Conservation (phyloP, 2,329 filamentous ascomycete species). For the Thelonectria discophora region DNA sequence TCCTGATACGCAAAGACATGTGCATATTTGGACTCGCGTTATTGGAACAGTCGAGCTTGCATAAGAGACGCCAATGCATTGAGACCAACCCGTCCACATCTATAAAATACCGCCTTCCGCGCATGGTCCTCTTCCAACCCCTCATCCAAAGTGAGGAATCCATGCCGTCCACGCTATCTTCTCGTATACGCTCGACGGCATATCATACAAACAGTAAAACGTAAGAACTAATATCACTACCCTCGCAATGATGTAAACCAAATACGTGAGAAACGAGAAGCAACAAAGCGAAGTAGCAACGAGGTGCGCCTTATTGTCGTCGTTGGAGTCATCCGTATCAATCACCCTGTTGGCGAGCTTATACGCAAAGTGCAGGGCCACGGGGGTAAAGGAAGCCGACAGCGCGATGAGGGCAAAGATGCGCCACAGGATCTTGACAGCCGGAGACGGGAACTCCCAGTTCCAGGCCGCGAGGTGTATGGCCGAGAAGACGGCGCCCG, state of each 20-base stretch:
- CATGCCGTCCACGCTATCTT: neutral
- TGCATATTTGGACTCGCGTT: too few relatives aligned
- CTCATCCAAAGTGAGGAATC: slow-evolving; percentile 1
- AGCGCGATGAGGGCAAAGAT: neutral
- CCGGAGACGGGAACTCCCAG: slow-evolving; percentile 1
- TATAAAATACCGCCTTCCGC: neutral
- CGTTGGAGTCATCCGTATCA: neutral
- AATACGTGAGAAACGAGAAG: neutral
- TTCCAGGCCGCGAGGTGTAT: slow-evolving; percentile 7
- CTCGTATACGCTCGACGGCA: neutral
- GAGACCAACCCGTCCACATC: neutral
- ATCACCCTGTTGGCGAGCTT: neutral
- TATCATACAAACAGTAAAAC: neutral
- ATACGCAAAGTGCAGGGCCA: neutral
- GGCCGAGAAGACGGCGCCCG: neutral
- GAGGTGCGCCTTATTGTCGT: neutral
- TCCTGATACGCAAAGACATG: too few relatives aligned
- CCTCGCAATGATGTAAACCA: neutral
- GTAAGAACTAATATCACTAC: neutral
- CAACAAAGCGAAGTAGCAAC: neutral
- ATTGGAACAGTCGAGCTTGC: too few relatives aligned
- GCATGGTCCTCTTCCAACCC: neutral
- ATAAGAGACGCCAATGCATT: too few relatives aligned
- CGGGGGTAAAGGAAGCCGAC: neutral
- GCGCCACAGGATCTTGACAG: neutral